phyloP scores from a whole-genome alignment of 805 yeast genomes.

The Teunomyces stri region DNA sequence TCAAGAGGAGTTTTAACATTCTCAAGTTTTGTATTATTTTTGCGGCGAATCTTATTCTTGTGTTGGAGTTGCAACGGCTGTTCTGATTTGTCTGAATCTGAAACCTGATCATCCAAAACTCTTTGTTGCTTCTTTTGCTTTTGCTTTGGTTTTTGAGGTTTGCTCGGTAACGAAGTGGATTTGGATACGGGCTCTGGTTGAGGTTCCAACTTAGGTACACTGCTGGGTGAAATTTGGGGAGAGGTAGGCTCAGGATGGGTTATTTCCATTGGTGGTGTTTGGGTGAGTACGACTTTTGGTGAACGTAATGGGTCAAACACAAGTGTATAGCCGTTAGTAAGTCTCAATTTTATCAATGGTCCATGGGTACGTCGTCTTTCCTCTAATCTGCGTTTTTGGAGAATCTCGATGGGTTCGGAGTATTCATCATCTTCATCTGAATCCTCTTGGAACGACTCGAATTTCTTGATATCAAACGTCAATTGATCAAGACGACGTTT shows the following conservation, averaged over 20 bases:
- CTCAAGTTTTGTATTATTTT: neutral
- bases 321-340: slow-evolving; percentile 37
- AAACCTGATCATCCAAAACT: neutral
- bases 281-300: slow-evolving; percentile 18
- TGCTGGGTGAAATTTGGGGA: too few species aligned
- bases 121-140: too few species aligned
- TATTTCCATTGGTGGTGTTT: neutral
- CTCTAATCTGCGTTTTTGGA: slow-evolving; percentile 21
- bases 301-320: slow-evolving; percentile 38
- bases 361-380: slow-evolving; percentile 31
- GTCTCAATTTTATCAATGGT: slow-evolving; percentile 32
- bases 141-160: too few species aligned
- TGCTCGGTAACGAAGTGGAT: too few species aligned
- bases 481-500: slow-evolving; percentile 28
- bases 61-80: neutral
- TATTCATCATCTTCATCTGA: slow-evolving; percentile 26
- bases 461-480: slow-evolving; percentile 22
- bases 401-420: slow-evolving; percentile 18
- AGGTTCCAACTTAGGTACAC: neutral
- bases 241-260: too few species aligned
- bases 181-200: neutral
- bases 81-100: neutral
- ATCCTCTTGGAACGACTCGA: slow-evolving; percentile 9
- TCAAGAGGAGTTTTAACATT: neutral
- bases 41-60: slow-evolving; percentile 1